Percentiles rank a stretch among this genome's conserved stretches.
phyloP scores from a whole-genome alignment of 176 grass and related monocot species.

The Lolium perenne region DNA sequence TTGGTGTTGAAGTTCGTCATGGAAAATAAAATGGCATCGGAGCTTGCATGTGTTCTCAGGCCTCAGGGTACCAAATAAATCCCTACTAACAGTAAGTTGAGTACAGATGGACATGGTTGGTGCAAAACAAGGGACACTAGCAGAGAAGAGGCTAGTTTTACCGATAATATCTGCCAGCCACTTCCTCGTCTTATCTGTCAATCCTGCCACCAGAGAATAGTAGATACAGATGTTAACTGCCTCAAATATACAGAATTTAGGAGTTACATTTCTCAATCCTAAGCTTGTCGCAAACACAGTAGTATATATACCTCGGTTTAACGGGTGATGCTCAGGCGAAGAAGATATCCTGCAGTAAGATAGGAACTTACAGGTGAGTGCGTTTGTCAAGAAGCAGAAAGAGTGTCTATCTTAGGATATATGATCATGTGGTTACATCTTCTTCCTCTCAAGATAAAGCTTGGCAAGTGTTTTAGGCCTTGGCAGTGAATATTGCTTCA shows the following conservation, averaged over 20 bases:
- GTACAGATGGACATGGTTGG: not conserved
- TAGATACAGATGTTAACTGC: not conserved
- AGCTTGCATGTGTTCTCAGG: not conserved
- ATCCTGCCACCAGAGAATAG: not conserved
- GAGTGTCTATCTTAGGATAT: not conserved
- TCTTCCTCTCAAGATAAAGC: not conserved
- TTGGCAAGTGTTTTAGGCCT: not conserved
- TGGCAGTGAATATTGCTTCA: not conserved
- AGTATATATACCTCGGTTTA: not conserved
- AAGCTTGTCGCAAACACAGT: too few species aligned
- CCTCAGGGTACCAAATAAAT: too few species aligned
- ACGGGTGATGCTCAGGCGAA: not conserved
- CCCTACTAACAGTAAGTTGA: too few species aligned
- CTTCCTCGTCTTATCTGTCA: not conserved
- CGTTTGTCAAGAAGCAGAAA: not conserved
- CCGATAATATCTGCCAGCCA: conserved; percentile 7
- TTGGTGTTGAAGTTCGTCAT: not conserved
- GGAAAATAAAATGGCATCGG: not conserved
- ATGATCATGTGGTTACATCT: not conserved
- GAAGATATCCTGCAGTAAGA: not conserved
- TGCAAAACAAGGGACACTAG: not conserved
- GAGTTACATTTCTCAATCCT: not conserved
- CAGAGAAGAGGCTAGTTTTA: not conserved
- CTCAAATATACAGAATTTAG: not conserved
- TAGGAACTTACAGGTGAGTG: not conserved